Percentiles rank a stretch among this genome's conserved stretches.
Conservation (phyloP, 441 rosid genomes). For the Eutrema salsugineum region DNA sequence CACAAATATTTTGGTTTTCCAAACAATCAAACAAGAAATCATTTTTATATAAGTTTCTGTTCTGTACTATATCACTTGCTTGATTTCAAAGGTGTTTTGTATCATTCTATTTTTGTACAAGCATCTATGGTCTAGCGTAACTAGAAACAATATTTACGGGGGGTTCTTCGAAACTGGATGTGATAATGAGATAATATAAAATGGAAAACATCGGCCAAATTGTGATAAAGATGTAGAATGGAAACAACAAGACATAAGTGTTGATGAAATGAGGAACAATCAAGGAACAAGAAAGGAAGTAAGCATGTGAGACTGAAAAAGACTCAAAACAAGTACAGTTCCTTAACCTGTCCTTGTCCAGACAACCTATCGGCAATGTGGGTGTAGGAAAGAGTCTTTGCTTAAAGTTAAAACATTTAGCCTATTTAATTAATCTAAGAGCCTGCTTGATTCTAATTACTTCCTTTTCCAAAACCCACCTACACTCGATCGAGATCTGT, state of each 20-base stretch:
- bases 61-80: neutral
- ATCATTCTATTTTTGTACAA: neutral
- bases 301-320: conserved; percentile 33
- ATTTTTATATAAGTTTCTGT: neutral
- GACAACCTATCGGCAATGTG: conserved; percentile 17
- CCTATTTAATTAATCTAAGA: neutral
- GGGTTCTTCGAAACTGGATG: neutral
- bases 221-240: conserved; percentile 17
- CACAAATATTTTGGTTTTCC: neutral
- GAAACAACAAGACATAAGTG: conserved; percentile 31
- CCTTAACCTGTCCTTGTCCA: conserved; percentile 31
- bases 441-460: neutral
- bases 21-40: neutral
- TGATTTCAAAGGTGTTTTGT: neutral
- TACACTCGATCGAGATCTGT: conserved; percentile 11
- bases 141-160: conserved; percentile 17
- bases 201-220: conserved; percentile 10
- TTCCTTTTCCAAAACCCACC: conserved; percentile 3
- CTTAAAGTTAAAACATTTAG: neutral
- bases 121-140: conserved; percentile 13
- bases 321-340: conserved; percentile 25
- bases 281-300: conserved; percentile 29
- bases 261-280: conserved; percentile 28
- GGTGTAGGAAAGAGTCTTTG: neutral
- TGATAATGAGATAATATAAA: neutral